Base-by-base conservation (phyloP, 192 early-diverging fungal genomes). In the Rhizophagus sp. region DNA sequence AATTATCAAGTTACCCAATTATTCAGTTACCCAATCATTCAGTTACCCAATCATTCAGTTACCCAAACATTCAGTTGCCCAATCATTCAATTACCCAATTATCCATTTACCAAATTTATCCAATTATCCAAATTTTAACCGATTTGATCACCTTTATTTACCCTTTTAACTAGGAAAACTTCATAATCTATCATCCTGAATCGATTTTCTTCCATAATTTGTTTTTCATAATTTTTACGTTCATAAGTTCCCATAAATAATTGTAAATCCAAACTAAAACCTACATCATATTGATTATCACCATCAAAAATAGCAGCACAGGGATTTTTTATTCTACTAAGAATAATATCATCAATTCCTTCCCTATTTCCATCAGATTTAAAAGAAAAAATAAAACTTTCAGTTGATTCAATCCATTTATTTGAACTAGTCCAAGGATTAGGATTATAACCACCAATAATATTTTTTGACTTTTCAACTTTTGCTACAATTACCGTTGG, bases 391-490 rank as follows among this genome's bases (percentile, higher is more conserved):
- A 72, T 72, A 44, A 72, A 72, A 72, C 70, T 47, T 25, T 72
- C 39, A 25, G 19, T 11, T 22, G 70, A 47, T 13, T n/a, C 3
- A 5, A 47, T 0, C 27, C 36, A 72, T 15, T 39, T 47, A 24
- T 49, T 36, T 3, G 34, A n/a, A 22, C 34, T 36, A 10, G 24
- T 39, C 70, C 70, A 72, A 10, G 34, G 24, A 39, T 25, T 25
- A 22, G 70, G 70, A 25, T 72, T 72, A 72, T 72, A 72, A 24
- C 70, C 70, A 10, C 70, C 70, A 47, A 72, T n/a, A 24, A 72
- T 33, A 36, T 44, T 30, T 1, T 39, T n/a, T 8, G 70, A 36
- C 12, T 39, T 22, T 3, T 39, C 22, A 72, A 72, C 70, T 47
- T 72, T 72, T 24, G 36, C 36, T 8, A 72, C 10, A n/a, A 49